Evolutionary conservation across 1,284 basidiomycete species (phyloP).

Genomic region (Cryptococcus sp.): DNA sequence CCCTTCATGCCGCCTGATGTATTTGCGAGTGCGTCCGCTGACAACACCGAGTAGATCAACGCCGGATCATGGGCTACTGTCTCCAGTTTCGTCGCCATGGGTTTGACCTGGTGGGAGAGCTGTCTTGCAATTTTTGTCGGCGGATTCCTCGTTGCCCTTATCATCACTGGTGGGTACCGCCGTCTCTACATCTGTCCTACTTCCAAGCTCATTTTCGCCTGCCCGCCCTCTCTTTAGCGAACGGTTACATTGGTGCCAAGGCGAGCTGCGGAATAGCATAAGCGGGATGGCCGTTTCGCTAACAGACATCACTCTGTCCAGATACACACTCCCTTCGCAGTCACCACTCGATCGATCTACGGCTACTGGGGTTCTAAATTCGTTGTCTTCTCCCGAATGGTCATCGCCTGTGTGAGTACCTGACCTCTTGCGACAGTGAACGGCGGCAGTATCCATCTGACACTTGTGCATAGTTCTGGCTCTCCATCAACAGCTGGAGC

Average conservation of each 20-base stretch:
- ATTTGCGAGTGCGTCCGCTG: too few species aligned
- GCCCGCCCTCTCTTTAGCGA: constrained; percentile 37
- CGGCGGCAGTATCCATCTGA: too few species aligned
- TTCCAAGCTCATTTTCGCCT: neutral
- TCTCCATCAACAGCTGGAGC: constrained; percentile 51
- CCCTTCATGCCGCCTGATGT: too few species aligned
- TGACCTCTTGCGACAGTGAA: too few species aligned
- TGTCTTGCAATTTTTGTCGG: constrained; percentile 38
- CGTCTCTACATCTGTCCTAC: neutral
- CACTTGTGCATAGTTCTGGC: constrained; percentile 57
- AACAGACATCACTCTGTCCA: neutral
- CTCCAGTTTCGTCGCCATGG: constrained; percentile 32
- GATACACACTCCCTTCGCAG: constrained; percentile 62
- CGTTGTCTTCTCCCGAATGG: constrained; percentile 60
- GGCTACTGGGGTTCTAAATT: constrained; percentile 61
- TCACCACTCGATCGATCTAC: constrained; percentile 70
- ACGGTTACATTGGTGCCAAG: constrained; percentile 68
- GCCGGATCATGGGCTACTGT: constrained; percentile 43
- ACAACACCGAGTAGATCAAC: constrained; percentile 19
- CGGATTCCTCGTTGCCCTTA: constrained; percentile 29
- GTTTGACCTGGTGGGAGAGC: constrained; percentile 42
- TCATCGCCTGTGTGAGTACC: constrained; percentile 60
- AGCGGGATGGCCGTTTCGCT: neutral
- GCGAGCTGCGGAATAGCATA: constrained; percentile 38
- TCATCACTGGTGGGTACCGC: constrained; percentile 29